Conservation (phyloP, 192 early-diverging fungal species). For the Coemansia sp. region DNA sequence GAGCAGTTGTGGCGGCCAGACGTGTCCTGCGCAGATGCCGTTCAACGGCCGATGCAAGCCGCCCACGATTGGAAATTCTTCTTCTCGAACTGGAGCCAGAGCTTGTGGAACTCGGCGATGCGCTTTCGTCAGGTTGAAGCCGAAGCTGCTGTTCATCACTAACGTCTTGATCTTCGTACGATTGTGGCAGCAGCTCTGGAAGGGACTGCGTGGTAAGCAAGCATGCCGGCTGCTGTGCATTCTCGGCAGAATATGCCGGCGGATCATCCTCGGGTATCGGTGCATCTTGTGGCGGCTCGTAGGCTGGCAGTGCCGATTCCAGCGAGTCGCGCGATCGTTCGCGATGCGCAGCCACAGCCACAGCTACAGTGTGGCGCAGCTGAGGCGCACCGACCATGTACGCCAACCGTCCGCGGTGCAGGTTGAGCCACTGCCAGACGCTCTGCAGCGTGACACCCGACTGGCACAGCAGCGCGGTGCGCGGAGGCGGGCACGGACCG, state of each 20-base stretch:
- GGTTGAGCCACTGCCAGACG: conserved; percentile 48
- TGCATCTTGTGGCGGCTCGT: conserved; percentile 27
- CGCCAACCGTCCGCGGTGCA: conserved; percentile 32
- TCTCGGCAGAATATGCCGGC: not conserved
- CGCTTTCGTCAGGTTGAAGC: too few relatives aligned
- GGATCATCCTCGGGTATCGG: not conserved
- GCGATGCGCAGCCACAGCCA: not conserved
- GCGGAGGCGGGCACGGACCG: conserved; percentile 30
- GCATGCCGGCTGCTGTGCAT: not conserved
- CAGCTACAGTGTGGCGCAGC: conserved; percentile 9
- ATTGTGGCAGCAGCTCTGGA: not conserved
- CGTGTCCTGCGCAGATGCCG: not conserved
- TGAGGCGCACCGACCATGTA: conserved; percentile 31
- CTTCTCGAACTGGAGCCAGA: too few relatives aligned
- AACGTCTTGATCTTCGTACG: not conserved
- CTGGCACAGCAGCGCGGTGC: conserved; percentile 29
- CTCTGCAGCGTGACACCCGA: conserved; percentile 34
- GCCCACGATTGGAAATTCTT: too few relatives aligned
- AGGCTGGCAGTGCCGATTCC: conserved; percentile 30
- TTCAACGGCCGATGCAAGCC: not conserved
- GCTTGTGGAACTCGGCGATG: too few relatives aligned
- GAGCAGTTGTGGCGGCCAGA: conserved; percentile 4
- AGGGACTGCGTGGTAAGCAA: not conserved
- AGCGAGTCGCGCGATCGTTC: conserved; percentile 23
- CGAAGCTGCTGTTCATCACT: not conserved